Percentiles rank a stretch among this genome's conserved stretches.
Evolutionary conservation across 176 grass and related monocot genomes (phyloP).

Genomic region (Rhynchospora tenuis): DNA sequence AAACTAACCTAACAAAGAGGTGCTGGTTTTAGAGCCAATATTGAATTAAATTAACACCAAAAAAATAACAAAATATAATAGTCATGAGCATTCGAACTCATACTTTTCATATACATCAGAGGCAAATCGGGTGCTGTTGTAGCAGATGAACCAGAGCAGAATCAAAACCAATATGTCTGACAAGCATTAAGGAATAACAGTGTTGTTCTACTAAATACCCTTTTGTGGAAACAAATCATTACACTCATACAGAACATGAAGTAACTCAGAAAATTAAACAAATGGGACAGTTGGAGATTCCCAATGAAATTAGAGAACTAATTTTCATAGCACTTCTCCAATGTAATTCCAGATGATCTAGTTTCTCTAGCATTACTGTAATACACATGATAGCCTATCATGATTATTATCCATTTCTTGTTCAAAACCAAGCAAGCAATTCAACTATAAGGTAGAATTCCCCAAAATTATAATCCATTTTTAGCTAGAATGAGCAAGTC

Average conservation of each 20-base stretch:
- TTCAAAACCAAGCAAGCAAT: background rate
- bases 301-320: background rate
- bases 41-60: background rate
- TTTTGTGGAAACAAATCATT: background rate
- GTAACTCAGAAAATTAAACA: background rate
- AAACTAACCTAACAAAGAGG: background rate
- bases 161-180: constrained; percentile 71
- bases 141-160: constrained; percentile 71
- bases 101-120: constrained; percentile 55
- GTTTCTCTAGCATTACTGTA: background rate
- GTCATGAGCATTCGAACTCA: background rate
- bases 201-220: background rate
- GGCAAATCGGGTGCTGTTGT: constrained; percentile 62
- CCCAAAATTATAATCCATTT: background rate
- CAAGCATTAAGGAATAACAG: constrained; percentile 8
- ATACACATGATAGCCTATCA: background rate
- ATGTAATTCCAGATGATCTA: background rate
- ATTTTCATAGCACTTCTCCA: background rate
- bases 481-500: background rate
- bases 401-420: too few species aligned
- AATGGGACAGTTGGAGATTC: background rate
- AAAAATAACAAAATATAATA: background rate
- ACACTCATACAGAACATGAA: background rate
- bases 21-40: background rate
- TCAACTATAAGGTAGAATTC: background rate